phyloP scores from a whole-genome alignment of 148 eudicot species.

The Hydrangea macrophylla region DNA sequence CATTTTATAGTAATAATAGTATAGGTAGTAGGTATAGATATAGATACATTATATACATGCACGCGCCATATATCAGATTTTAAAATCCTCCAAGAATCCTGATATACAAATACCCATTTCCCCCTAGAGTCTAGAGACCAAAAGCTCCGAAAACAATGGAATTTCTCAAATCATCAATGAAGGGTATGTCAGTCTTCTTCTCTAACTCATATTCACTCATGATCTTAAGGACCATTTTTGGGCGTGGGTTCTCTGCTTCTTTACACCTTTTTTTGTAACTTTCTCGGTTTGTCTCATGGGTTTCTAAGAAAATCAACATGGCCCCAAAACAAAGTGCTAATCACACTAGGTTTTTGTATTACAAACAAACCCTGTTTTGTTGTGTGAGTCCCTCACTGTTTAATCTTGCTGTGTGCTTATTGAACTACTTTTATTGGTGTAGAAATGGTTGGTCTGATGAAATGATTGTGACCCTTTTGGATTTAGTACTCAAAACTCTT shows the following conservation, averaged over 20 bases:
- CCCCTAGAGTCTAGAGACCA: too few relatives aligned
- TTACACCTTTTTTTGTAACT: conserved; percentile 9
- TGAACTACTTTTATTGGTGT: neutral
- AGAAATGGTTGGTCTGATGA: conserved; percentile 1
- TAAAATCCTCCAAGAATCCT: neutral
- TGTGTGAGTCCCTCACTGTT: neutral
- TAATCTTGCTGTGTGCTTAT: neutral
- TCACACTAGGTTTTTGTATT: too few relatives aligned
- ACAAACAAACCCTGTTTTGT: neutral
- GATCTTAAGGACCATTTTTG: neutral
- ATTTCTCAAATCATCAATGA: neutral
- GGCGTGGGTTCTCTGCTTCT: conserved; percentile 13
- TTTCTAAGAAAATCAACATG: neutral
- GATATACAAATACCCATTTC: neutral
- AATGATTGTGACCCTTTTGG: neutral
- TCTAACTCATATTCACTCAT: neutral
- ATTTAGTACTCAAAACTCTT: neutral
- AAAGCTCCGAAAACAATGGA: neutral
- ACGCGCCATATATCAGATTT: too few relatives aligned
- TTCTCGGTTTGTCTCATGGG: conserved; percentile 3
- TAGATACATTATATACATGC: too few relatives aligned
- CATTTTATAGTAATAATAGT: too few relatives aligned
- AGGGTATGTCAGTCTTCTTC: too few relatives aligned
- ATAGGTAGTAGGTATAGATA: too few relatives aligned
- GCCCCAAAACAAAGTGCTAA: conserved; percentile 3